Percentiles rank a stretch among this genome's conserved stretches.
These are phyloP conservation scores for Lachancea meyersii DNA, from an alignment of 805 yeast genomes.

Conservation along the genomic window DNA sequence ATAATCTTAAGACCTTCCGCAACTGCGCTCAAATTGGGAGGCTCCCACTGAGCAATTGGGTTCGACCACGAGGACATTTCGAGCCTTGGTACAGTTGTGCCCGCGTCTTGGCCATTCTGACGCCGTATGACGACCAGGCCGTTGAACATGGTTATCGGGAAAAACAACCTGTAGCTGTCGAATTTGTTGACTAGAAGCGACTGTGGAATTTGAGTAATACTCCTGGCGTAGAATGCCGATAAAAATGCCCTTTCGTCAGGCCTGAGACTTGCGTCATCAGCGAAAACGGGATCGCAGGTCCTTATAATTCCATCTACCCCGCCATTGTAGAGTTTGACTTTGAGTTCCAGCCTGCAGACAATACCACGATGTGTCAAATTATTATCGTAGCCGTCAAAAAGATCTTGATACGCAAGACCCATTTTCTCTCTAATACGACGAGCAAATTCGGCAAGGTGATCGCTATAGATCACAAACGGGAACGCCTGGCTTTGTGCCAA, in stretches of 20 bases:
- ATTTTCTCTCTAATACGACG: constrained; percentile 7
- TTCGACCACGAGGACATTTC: not conserved
- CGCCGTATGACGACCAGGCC: constrained; percentile 4
- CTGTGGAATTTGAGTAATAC: constrained; percentile 6
- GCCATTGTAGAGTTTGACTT: constrained; percentile 16
- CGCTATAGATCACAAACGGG: constrained; percentile 18
- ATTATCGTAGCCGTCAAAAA: constrained; percentile 10
- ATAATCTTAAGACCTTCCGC: not conserved
- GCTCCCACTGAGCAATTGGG: not conserved
- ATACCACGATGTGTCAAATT: constrained; percentile 25
- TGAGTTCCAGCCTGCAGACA: constrained; percentile 20
- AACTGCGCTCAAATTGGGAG: constrained; percentile 1
- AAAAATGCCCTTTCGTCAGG: constrained; percentile 8
- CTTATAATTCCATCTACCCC: constrained; percentile 21
- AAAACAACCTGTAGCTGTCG: constrained; percentile 8
- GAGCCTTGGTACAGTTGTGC: not conserved
- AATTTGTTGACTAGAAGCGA: constrained; percentile 4
- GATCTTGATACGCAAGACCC: constrained; percentile 9
- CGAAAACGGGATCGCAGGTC: constrained; percentile 16
- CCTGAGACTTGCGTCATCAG: constrained; percentile 1
- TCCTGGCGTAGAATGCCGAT: constrained; percentile 4
- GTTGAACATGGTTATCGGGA: constrained; percentile 9
- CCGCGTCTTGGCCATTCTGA: not conserved
- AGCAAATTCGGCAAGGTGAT: constrained; percentile 10
- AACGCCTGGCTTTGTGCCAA: constrained; percentile 17